Conservation (phyloP, 2,329 filamentous ascomycete genomes). For the Alternaria ventricosa region DNA sequence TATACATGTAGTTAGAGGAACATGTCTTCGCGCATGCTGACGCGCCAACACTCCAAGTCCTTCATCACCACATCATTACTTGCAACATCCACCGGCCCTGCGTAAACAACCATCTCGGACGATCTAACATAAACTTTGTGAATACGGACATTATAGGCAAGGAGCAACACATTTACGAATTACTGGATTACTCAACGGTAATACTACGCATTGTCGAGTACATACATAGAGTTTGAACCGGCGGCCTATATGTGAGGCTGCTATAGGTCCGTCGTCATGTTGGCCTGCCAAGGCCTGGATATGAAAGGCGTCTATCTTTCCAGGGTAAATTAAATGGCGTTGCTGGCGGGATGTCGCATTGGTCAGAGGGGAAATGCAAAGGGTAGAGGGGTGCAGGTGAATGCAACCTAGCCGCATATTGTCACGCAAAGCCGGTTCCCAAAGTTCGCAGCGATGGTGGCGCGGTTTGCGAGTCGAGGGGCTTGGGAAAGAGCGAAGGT, state of each 20-base stretch:
- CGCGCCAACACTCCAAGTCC: conserved; percentile 6
- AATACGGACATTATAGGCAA: conserved; percentile 27
- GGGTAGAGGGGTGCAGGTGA: conserved; percentile 9
- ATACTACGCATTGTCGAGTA: conserved; percentile 23
- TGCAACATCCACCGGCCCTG: background rate
- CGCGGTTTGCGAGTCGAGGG: background rate
- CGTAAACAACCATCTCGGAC: background rate
- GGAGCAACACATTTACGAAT: conserved; percentile 8
- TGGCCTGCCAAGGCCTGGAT: conserved; percentile 19
- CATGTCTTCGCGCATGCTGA: conserved; percentile 13
- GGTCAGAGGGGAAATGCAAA: conserved; percentile 5
- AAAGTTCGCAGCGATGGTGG: conserved; percentile 10
- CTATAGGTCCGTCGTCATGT: conserved; percentile 26
- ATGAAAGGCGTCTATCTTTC: conserved; percentile 22
- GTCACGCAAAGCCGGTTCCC: conserved; percentile 8
- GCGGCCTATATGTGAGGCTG: conserved; percentile 38
- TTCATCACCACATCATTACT: conserved; percentile 15
- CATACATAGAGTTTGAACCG: conserved; percentile 6
- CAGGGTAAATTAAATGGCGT: conserved; percentile 21
- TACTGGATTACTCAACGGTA: conserved; percentile 14
- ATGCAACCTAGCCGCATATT: conserved; percentile 16
- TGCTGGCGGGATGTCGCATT: conserved; percentile 4
- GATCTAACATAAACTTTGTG: background rate
- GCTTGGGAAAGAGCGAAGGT: background rate
- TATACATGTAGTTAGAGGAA: background rate